These are phyloP conservation scores for Croton setiger DNA, from an alignment of 441 rosid species.

Conservation along the genomic window DNA sequence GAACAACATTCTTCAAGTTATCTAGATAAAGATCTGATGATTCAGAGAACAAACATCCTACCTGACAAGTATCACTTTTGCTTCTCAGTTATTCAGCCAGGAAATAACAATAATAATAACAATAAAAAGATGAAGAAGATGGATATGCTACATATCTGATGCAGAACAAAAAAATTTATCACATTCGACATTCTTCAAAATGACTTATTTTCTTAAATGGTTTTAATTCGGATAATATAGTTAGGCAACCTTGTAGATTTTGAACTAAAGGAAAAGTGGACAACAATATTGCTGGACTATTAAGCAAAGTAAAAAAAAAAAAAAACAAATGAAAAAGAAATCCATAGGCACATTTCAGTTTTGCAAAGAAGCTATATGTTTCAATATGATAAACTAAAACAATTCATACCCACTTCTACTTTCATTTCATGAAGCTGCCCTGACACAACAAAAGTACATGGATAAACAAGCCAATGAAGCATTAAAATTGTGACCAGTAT, in stretches of 20 bases:
- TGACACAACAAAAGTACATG: background rate
- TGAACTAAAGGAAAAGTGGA: background rate
- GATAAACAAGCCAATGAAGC: background rate
- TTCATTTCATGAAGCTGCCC: background rate
- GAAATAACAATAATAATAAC: slow-evolving; percentile 3
- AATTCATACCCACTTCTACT: background rate
- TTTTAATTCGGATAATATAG: background rate
- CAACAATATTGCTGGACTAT: background rate
- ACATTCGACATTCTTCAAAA: background rate
- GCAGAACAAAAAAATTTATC: slow-evolving; percentile 4
- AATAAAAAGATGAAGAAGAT: background rate
- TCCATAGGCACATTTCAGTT: background rate
- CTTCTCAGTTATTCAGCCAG: slow-evolving; percentile 12
- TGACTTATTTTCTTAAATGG: background rate
- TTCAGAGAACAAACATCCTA: slow-evolving; percentile 56
- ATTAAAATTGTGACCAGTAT: background rate
- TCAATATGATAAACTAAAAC: background rate
- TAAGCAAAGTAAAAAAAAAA: slow-evolving; percentile 1
- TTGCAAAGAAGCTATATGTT: background rate
- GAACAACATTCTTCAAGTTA: slow-evolving; percentile 41
- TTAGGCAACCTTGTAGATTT: background rate
- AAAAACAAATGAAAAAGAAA: background rate
- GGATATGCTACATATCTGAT: background rate
- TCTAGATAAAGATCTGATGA: slow-evolving; percentile 45
- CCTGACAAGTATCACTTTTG: slow-evolving; percentile 35